Base-by-base conservation (phyloP, 2,329 filamentous ascomycete genomes). In the Phialophora chinensis region DNA sequence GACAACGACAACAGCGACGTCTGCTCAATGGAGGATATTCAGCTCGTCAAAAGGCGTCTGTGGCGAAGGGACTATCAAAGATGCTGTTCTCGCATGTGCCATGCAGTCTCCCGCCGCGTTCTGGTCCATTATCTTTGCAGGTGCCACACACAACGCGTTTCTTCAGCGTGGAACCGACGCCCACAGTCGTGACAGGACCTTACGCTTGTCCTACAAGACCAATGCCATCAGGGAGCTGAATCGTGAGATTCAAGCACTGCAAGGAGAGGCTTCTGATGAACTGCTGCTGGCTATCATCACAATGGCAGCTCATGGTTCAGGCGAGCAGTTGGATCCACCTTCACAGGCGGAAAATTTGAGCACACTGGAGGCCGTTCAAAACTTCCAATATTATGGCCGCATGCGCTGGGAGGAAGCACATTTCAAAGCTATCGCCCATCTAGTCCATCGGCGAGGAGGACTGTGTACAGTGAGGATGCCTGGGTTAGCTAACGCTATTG, bases 1-100 rank as follows among this genome's bases (percentile, higher is more conserved):
- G 52, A 62, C 38, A 29, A 55, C 14, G 23, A 14, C 25, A 20
- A 17, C 23, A 29, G 60, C 66, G 12, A 25, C 50, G 27, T 60
- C 60, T n/a, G 50, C 55, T 31, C 66, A 66, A 53, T 68, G 66
- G 66, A 61, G 44, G 29, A 49, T 68, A n/a, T 61, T 66, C 60
- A 53, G 42, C 54, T 63, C 60, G 31, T 44, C 44, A 17, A 66
- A 52, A 42, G 55, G 47, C 8, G n/a, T 20, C 12, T 4, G 50
- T 7, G 33, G 59, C 20, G 53, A 59, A 23, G 60, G 49, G 7
- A 54, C 58, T 31, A 64, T 68, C 59, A 66, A 68, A 42, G 57
- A 29, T n/a, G 60, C 60, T 4, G n/a, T 67, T 12, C 20, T 67
- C n/a, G 35, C n/a, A 49, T 63, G 56, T 62, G 65, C 65, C 10